These are phyloP conservation scores for Aspergillus homomorphus DNA, from an alignment of 495 filamentous ascomycete genomes.

Conservation along the genomic window DNA sequence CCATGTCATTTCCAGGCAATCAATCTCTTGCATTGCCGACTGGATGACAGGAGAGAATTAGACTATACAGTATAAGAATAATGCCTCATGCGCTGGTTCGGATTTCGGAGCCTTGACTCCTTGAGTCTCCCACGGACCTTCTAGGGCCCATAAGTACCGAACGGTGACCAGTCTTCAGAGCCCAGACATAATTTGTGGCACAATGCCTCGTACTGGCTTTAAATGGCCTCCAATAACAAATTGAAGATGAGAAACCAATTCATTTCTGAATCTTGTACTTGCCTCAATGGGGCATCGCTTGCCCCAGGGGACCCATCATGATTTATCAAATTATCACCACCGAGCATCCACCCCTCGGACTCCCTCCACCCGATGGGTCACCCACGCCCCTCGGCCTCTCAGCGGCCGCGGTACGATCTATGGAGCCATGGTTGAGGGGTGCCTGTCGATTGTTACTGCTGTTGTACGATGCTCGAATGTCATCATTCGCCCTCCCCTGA, in stretches of 20 bases:
- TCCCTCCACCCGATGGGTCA: slow-evolving; percentile 2
- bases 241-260: neutral
- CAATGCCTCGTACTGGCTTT: neutral
- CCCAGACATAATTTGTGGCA: neutral
- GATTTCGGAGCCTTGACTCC: neutral
- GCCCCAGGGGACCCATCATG: neutral
- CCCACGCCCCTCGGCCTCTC: neutral
- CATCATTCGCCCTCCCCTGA: slow-evolving; percentile 2
- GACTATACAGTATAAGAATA: neutral
- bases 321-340: neutral
- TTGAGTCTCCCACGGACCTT: neutral
- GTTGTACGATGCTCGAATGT: slow-evolving; percentile 11
- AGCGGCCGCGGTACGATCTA: slow-evolving; percentile 4
- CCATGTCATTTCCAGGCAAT: neutral
- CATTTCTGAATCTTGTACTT: neutral
- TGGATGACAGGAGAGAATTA: neutral
- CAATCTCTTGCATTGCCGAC: neutral
- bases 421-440: slow-evolving; percentile 18
- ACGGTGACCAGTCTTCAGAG: no score
- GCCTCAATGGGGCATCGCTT: slow-evolving; percentile 3
- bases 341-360: slow-evolving; percentile 3
- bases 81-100: neutral
- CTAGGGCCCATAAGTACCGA: neutral
- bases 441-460: slow-evolving; percentile 31
- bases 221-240: neutral